These are phyloP conservation scores for Xylaria flabelliformis DNA, from an alignment of 495 filamentous ascomycete genomes.

Conservation along the genomic window DNA sequence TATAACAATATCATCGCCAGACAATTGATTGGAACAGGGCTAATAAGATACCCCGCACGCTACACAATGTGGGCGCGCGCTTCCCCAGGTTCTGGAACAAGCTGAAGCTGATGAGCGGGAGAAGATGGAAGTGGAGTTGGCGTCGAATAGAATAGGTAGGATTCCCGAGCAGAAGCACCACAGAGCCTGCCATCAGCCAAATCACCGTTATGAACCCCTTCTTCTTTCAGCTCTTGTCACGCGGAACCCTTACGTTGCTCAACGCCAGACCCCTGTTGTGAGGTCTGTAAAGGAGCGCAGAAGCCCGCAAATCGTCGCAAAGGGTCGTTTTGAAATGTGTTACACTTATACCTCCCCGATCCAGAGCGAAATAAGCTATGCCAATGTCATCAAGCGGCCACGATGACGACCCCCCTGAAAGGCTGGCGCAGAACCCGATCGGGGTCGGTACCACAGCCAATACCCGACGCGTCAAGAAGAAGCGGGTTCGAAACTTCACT, in stretches of 20 bases:
- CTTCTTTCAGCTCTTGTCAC: constrained; percentile 20
- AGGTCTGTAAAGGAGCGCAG: constrained; percentile 17
- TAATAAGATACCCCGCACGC: constrained; percentile 25
- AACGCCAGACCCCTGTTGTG: constrained; percentile 14
- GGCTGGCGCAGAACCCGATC: constrained; percentile 15
- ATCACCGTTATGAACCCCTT: constrained; percentile 11
- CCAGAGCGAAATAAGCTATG: constrained; percentile 21
- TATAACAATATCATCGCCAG: no score
- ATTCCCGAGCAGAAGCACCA: constrained; percentile 22
- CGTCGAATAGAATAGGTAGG: constrained; percentile 24
- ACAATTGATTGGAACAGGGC: constrained; percentile 15
- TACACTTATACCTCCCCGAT: constrained; percentile 15
- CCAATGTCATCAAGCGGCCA: constrained; percentile 31
- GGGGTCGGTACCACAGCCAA: constrained; percentile 11
- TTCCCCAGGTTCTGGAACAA: constrained; percentile 31
- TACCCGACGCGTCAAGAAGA: constrained; percentile 29
- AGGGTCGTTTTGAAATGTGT: constrained; percentile 25
- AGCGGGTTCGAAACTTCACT: constrained; percentile 38
- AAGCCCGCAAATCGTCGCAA: constrained; percentile 17
- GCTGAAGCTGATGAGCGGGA: constrained; percentile 31
- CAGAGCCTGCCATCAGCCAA: constrained; percentile 25
- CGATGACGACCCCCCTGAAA: constrained; percentile 29
- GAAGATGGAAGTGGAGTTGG: constrained; percentile 28
- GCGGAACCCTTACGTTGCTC: constrained; percentile 18
- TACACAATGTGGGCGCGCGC: constrained; percentile 12